Percentiles rank a stretch among this genome's conserved stretches.
Evolutionary conservation across 139 green algal genomes (phyloP).

Genomic region (Micromonas pusilla): DNA sequence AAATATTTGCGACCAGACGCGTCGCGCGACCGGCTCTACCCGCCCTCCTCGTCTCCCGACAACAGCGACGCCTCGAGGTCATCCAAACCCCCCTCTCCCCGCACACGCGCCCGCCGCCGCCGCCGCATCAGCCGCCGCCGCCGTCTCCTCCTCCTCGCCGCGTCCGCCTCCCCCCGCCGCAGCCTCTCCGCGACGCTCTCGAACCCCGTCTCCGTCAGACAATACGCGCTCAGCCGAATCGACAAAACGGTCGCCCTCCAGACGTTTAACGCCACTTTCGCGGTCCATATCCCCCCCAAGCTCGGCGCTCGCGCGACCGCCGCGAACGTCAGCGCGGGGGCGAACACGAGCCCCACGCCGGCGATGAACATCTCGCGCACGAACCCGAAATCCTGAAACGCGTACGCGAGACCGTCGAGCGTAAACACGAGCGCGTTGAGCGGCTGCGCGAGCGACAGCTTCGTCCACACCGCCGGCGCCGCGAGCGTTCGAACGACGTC

Average conservation of each 20-base stretch:
- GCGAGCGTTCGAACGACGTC: background rate
- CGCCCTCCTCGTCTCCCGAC: too few species aligned
- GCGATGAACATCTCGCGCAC: constrained; percentile 43
- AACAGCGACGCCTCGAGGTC: too few species aligned
- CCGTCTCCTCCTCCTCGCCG: too few species aligned
- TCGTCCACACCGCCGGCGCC: constrained; percentile 36
- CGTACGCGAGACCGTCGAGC: constrained; percentile 56
- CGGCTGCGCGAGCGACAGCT: constrained; percentile 47
- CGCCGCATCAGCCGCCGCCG: too few species aligned
- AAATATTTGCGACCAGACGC: too few species aligned
- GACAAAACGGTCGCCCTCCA: background rate
- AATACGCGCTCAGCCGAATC: background rate
- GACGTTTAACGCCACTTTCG: constrained; percentile 11
- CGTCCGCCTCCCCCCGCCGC: too few species aligned
- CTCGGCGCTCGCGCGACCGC: background rate
- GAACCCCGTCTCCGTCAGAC: too few species aligned
- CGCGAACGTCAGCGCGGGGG: constrained; percentile 24
- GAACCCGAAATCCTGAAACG: constrained; percentile 51
- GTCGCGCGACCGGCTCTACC: too few species aligned
- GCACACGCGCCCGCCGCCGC: too few species aligned
- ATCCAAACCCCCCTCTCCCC: too few species aligned
- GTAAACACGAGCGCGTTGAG: constrained; percentile 60
- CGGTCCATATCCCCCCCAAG: background rate
- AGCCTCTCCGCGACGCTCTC: too few species aligned
- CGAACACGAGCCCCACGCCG: constrained; percentile 50